These are phyloP conservation scores for Clohesyomyces aquaticus DNA, from an alignment of 495 filamentous ascomycete species.

Conservation along the genomic window DNA sequence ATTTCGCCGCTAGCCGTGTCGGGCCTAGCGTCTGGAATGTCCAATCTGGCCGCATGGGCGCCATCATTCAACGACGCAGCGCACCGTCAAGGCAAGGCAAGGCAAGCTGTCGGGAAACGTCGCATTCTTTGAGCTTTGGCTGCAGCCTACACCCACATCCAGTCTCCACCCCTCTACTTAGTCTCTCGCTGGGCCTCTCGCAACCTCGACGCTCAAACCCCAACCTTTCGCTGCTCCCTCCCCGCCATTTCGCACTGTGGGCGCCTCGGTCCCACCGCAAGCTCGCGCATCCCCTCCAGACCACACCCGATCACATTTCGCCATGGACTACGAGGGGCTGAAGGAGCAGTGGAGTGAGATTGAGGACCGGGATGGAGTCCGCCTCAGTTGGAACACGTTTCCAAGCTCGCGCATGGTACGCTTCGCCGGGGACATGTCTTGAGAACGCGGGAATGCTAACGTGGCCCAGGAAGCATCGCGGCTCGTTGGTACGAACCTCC, in stretches of 20 bases:
- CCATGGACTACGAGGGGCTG: slow-evolving; percentile 70
- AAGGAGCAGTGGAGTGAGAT: slow-evolving; percentile 98
- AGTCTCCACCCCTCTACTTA: not conserved
- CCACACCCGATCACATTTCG: slow-evolving; percentile 20
- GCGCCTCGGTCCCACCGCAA: slow-evolving; percentile 36
- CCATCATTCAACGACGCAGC: slow-evolving; percentile 9
- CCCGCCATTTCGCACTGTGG: slow-evolving; percentile 36
- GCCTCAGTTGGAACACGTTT: slow-evolving; percentile 99
- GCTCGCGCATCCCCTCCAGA: slow-evolving; percentile 13
- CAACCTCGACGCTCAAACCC: slow-evolving; percentile 5
- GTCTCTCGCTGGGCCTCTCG: not conserved
- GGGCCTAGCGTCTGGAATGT: slow-evolving; percentile 19
- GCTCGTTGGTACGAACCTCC: slow-evolving; percentile 61
- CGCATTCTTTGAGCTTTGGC: slow-evolving; percentile 27
- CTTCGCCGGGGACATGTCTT: slow-evolving; percentile 19
- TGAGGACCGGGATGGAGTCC: slow-evolving; percentile 94
- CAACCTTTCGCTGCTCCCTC: not conserved
- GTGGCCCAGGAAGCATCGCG: slow-evolving; percentile 85
- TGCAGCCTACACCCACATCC: slow-evolving; percentile 23
- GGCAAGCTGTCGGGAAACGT: slow-evolving; percentile 30
- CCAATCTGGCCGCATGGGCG: slow-evolving; percentile 36
- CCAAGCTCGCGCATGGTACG: slow-evolving; percentile 95
- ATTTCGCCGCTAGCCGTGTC: slow-evolving; percentile 8
- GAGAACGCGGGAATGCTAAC: slow-evolving; percentile 35
- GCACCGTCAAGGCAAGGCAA: too few relatives aligned